Base-by-base conservation (phyloP, 2,329 filamentous ascomycete species). In the Xylaria sp. region DNA sequence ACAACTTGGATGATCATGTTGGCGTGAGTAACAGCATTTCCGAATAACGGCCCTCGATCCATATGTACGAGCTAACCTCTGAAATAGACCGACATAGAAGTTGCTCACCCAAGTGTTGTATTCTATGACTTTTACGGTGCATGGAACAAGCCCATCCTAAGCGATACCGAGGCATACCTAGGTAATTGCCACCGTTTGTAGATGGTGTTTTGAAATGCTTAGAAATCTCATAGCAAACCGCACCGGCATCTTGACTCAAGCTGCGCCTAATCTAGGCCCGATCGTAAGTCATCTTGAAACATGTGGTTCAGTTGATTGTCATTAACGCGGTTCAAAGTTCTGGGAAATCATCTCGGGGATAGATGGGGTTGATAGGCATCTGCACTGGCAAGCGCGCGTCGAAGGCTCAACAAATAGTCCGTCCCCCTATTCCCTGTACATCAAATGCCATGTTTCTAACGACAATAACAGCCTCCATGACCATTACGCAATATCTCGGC, bases 91-190 rank as follows among this genome's bases (percentile, higher is more conserved):
- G 82, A 84, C 67, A 74, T 77, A 57, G 78, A 79, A 59, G 71
- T 83, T 68, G 70, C 77, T 52, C 80, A 83, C 64, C 79, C 80
- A 1, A 74, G 78, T 40, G 79, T 82, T 3, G 74, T 77, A 15
- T 86, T 86, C 75, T 91, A 91, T 70, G 84, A 90, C 76, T 90
- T 89, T 71, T 89, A 88, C 72, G 79, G 78, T 53, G 87, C 88
- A 2, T 91, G 80, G 67, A 74, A 82, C 67, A 78, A 76, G 42
- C 83, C 83, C 4, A 81, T 79, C 61, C 66, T 65, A 2, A 70
- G 72, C 0, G 83, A 86, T 69, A 75, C 76, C 59, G 57, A 72
- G 46, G 67, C 70, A 38, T 86, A 86, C 63, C 76, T 85, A 31
- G 77, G 73, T 77, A 74, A 72, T 72, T 60, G 50, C 23, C 12